phyloP scores from a whole-genome alignment of 2,329 filamentous ascomycete genomes.

The Aspergillus costaricaensis region DNA sequence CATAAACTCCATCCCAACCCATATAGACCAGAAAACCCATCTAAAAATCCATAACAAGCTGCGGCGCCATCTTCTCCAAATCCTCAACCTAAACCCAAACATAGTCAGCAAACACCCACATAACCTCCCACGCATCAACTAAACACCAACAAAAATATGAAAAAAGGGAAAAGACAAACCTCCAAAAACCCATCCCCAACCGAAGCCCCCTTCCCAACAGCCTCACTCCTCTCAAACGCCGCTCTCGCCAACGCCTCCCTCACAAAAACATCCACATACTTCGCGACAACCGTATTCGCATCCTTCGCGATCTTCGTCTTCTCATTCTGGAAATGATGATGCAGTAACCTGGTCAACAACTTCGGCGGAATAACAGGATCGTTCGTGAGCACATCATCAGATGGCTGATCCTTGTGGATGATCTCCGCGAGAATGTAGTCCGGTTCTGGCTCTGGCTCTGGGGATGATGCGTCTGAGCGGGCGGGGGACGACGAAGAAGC shows the following conservation, averaged over 20 bases:
- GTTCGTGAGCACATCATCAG: constrained; percentile 34
- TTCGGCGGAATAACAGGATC: constrained; percentile 66
- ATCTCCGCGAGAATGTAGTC: constrained; percentile 53
- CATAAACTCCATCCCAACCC: background rate
- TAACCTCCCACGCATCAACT: background rate
- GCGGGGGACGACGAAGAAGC: constrained; percentile 6
- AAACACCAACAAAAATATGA: background rate
- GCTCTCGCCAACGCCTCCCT: constrained; percentile 82
- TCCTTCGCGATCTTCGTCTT: constrained; percentile 74
- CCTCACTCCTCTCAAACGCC: constrained; percentile 65
- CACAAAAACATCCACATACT: constrained; percentile 90
- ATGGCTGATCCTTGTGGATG: constrained; percentile 26
- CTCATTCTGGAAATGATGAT: constrained; percentile 73
- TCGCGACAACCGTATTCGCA: constrained; percentile 73
- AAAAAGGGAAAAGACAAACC: constrained; percentile 52
- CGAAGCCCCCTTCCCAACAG: constrained; percentile 33
- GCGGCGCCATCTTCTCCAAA: constrained; percentile 81
- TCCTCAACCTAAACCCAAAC: constrained; percentile 68
- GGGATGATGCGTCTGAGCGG: constrained; percentile 13
- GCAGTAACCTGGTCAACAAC: constrained; percentile 73
- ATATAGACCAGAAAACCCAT: background rate
- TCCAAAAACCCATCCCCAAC: constrained; percentile 67
- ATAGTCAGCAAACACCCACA: constrained; percentile 4
- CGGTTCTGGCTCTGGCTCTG: constrained; percentile 38
- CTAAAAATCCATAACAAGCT: constrained; percentile 82